These are phyloP conservation scores for Dictyostelium firmibasis DNA, from an alignment of 78 protist genomes.

Conservation along the genomic window DNA sequence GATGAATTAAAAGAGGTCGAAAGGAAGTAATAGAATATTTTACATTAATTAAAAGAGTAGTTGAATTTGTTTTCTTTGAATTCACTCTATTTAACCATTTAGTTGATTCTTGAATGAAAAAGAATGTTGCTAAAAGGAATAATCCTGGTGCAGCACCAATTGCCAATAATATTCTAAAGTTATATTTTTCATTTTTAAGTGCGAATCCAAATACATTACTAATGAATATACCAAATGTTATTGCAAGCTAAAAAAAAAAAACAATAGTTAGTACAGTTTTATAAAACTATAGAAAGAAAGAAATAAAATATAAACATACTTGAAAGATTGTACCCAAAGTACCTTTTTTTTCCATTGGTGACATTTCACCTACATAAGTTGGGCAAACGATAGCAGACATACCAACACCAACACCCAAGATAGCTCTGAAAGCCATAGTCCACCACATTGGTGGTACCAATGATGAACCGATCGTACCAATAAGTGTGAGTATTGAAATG, in stretches of 20 bases:
- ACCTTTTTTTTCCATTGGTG: conserved; percentile 29
- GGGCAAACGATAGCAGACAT: conserved; percentile 45
- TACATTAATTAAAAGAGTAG: conserved; percentile 8
- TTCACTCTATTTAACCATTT: conserved; percentile 7
- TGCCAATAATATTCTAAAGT: conserved; percentile 29
- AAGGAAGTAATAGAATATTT: too few relatives aligned
- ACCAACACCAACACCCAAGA: conserved; percentile 60
- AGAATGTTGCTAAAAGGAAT: not conserved
- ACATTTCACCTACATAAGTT: conserved; percentile 45
- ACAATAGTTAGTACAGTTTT: too few relatives aligned
- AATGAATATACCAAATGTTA: conserved; percentile 46
- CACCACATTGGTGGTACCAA: conserved; percentile 49
- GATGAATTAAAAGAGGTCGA: not conserved
- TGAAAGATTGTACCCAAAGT: conserved; percentile 53
- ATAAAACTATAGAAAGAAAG: too few relatives aligned
- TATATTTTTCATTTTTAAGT: not conserved
- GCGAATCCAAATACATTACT: conserved; percentile 37
- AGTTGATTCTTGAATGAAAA: conserved; percentile 41
- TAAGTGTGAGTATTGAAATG: not conserved
- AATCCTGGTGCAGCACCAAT: conserved; percentile 49
- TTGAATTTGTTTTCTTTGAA: not conserved
- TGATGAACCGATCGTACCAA: conserved; percentile 30
- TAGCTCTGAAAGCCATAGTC: not conserved
- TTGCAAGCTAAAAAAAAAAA: conserved; percentile 12
- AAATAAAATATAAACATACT: not conserved